These are phyloP conservation scores for Candida chilensis DNA, from an alignment of 805 yeast species.

Conservation along the genomic window DNA sequence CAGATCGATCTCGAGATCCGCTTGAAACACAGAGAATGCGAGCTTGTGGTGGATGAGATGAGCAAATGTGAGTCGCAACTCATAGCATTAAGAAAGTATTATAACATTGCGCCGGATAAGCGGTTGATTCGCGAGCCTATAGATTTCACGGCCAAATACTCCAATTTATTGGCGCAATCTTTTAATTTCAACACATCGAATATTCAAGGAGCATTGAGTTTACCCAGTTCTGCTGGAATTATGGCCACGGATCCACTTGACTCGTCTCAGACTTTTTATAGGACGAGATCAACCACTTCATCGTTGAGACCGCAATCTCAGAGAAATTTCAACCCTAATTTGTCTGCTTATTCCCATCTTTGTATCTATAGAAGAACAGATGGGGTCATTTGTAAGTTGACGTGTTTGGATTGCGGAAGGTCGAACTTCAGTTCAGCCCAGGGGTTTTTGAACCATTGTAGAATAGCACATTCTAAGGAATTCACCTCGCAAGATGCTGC, in stretches of 20 bases:
- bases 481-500: conserved; percentile 69
- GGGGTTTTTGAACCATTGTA: conserved; percentile 70
- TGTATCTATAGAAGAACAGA: conserved; percentile 63
- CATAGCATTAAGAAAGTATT: conserved; percentile 37
- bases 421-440: conserved; percentile 72
- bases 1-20: conserved; percentile 53
- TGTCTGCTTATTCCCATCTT: conserved; percentile 11
- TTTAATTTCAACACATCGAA: conserved; percentile 9
- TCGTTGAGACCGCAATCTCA: conserved; percentile 40
- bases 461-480: conserved; percentile 66
- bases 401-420: conserved; percentile 60
- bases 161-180: conserved; percentile 21
- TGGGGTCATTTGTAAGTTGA: conserved; percentile 58
- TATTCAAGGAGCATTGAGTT: conserved; percentile 1
- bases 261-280: conserved; percentile 16
- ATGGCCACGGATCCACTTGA: conserved; percentile 1
- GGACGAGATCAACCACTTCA: conserved; percentile 43
- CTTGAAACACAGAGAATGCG: conserved; percentile 48
- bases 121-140: conserved; percentile 32
- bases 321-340: conserved; percentile 20
- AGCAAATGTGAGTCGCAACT: conserved; percentile 51
- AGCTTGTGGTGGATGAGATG: conserved; percentile 41
- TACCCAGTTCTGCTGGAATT: conserved; percentile 1
- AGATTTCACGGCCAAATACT: conserved; percentile 33
- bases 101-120: conserved; percentile 27